Evolutionary conservation across 2,329 filamentous ascomycete genomes (phyloP).

Genomic region (Fusarium aywerte): DNA sequence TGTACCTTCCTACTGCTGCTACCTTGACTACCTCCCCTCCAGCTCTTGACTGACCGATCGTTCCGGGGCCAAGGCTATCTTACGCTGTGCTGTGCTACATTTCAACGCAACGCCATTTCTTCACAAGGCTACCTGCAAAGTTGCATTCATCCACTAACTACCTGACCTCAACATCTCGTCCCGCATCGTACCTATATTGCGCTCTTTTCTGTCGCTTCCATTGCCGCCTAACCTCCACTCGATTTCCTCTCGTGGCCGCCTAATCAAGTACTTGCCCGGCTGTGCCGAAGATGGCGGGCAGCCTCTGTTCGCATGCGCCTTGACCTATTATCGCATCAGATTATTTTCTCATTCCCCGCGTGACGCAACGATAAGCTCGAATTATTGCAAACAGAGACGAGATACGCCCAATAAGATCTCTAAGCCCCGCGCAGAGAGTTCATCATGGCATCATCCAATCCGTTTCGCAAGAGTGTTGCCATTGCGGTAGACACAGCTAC

Average conservation of each 20-base stretch:
- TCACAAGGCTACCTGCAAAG: constrained; percentile 22
- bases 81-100: constrained; percentile 19
- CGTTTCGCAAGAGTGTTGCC: constrained; percentile 60
- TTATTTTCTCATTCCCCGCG: constrained; percentile 14
- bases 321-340: constrained; percentile 40
- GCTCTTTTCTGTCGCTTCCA: constrained; percentile 22
- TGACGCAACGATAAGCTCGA: constrained; percentile 24
- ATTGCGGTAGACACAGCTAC: constrained; percentile 36
- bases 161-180: not conserved
- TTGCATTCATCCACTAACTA: constrained; percentile 20
- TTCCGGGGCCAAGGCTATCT: constrained; percentile 35
- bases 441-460: constrained; percentile 58
- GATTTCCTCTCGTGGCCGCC: constrained; percentile 16
- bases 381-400: constrained; percentile 22
- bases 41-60: constrained; percentile 45
- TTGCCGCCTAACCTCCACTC: constrained; percentile 27
- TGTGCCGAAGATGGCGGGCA: constrained; percentile 47
- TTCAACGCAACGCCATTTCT: constrained; percentile 17
- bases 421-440: constrained; percentile 12
- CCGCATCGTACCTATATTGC: constrained; percentile 15
- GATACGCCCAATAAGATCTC: constrained; percentile 17
- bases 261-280: constrained; percentile 38
- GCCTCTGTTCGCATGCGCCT: constrained; percentile 43
- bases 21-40: too few relatives aligned
- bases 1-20: constrained; percentile 3